Conservation (phyloP, 192 early-diverging fungal species). For the Coemansia sp. region DNA sequence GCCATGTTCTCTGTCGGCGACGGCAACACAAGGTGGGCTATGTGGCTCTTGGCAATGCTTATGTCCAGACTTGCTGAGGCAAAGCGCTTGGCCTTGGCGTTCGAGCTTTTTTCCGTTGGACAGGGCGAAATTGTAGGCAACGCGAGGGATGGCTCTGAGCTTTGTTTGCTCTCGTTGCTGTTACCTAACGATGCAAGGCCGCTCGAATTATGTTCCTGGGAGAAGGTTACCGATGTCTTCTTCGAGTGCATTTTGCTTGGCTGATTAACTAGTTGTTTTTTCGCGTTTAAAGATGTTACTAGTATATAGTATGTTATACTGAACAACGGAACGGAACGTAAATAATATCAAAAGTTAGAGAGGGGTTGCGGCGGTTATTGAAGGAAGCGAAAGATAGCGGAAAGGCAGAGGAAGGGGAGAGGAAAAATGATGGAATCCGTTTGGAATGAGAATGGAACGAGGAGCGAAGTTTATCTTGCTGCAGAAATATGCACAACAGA, state of each 20-base stretch:
- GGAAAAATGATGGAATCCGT: not conserved
- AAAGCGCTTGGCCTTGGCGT: not conserved
- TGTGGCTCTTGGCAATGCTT: not conserved
- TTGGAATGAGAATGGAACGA: conserved; percentile 4
- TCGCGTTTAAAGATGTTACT: not conserved
- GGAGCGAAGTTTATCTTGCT: not conserved
- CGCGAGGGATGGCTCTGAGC: not conserved
- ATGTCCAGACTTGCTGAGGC: not conserved
- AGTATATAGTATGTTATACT: not conserved
- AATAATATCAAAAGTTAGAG: not conserved
- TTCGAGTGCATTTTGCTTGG: conserved; percentile 1
- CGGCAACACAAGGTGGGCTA: conserved; percentile 3
- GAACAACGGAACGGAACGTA: not conserved
- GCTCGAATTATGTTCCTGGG: not conserved
- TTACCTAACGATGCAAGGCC: not conserved
- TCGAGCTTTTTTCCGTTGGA: not conserved
- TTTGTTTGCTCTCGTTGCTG: not conserved
- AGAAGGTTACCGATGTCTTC: not conserved
- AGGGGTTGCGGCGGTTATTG: not conserved
- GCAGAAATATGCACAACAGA: not conserved
- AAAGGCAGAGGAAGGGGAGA: not conserved
- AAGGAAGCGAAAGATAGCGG: not conserved
- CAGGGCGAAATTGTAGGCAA: conserved; percentile 3
- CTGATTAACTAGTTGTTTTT: no score
- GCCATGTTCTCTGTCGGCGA: conserved; percentile 1